Evolutionary conservation across 305 asterid genomes (phyloP).

Genomic region (Petunia hybrid): DNA sequence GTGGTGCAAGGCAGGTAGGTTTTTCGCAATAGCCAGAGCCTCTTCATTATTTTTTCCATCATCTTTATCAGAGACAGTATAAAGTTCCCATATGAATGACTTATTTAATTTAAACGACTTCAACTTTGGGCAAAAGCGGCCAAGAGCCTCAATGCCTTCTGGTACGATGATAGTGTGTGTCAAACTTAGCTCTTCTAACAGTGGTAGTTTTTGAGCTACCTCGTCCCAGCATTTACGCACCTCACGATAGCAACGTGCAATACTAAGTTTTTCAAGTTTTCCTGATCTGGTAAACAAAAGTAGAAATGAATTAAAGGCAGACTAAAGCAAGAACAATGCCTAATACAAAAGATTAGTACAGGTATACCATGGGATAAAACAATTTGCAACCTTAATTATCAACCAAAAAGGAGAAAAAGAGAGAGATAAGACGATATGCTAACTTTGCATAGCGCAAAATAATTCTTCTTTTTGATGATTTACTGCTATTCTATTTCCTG

Average conservation of each 20-base stretch:
- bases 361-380: too few relatives aligned
- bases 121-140: not conserved
- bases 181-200: constrained; percentile 38
- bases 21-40: not conserved
- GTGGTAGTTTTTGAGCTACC: constrained; percentile 29
- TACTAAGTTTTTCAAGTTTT: constrained; percentile 40
- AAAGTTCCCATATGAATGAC: not conserved
- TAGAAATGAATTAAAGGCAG: constrained; percentile 42
- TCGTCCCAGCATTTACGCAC: constrained; percentile 25
- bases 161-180: not conserved
- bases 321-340: constrained; percentile 31
- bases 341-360: not conserved
- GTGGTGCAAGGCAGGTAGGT: not conserved
- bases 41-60: not conserved
- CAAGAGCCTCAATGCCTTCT: constrained; percentile 7
- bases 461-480: too few relatives aligned
- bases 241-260: constrained; percentile 21
- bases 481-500: too few relatives aligned
- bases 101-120: not conserved
- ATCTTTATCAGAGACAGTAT: too few relatives aligned
- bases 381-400: not conserved
- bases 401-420: too few relatives aligned
- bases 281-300: constrained; percentile 42
- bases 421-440: not conserved
- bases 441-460: too few relatives aligned